phyloP scores from a whole-genome alignment of 2,329 filamentous ascomycete genomes.

The Aureobasidium uvarum region DNA sequence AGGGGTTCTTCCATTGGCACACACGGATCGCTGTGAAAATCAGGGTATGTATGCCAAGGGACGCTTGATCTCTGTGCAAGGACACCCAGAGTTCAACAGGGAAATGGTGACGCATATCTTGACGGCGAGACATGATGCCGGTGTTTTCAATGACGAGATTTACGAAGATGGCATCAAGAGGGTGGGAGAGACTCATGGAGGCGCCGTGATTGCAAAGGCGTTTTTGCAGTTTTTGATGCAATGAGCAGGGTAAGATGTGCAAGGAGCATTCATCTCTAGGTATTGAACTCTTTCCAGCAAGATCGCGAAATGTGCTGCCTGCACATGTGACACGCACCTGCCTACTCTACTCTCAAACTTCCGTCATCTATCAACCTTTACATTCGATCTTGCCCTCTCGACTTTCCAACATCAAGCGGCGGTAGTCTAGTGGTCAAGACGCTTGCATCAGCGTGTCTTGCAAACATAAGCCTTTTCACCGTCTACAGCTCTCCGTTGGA shows the following conservation, averaged over 20 bases:
- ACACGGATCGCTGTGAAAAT: constrained; percentile 65
- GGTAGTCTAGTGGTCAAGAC: constrained; percentile 6
- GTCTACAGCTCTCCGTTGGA: too few species aligned
- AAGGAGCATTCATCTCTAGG: not conserved
- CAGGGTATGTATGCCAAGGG: constrained; percentile 73
- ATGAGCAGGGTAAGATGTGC: not conserved
- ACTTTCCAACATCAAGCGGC: not conserved
- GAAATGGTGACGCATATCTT: constrained; percentile 70
- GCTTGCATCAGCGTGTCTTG: constrained; percentile 1
- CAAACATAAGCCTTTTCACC: not conserved
- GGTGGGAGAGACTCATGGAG: constrained; percentile 70
- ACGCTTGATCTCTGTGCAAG: constrained; percentile 73
- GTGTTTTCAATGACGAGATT: constrained; percentile 67
- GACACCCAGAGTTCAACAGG: constrained; percentile 78
- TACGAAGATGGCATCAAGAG: constrained; percentile 67
- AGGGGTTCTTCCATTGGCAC: constrained; percentile 62
- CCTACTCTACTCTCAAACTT: too few species aligned
- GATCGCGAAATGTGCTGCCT: not conserved
- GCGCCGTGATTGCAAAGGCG: constrained; percentile 67
- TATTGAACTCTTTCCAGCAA: not conserved
- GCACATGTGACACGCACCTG: not conserved
- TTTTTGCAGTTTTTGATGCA: constrained; percentile 67
- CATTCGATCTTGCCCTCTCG: too few species aligned
- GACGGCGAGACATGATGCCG: constrained; percentile 60
- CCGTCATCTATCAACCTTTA: too few species aligned